phyloP scores from a whole-genome alignment of 257 asterid genomes.

The Striga asiatica region DNA sequence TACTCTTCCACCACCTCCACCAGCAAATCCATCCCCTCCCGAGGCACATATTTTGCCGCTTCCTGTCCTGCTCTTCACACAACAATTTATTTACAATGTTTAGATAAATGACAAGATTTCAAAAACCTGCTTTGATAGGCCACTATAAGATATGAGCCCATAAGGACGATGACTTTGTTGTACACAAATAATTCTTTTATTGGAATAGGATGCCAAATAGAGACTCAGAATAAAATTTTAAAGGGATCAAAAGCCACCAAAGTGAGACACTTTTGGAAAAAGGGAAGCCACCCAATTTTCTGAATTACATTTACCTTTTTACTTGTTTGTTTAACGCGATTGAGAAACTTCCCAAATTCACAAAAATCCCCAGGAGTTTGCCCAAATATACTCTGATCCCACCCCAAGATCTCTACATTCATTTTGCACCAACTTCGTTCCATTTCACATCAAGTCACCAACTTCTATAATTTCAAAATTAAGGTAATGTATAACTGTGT shows the following conservation, averaged over 20 bases:
- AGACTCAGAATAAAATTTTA: neutral
- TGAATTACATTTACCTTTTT: neutral
- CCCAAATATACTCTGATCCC: neutral
- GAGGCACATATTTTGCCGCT: conserved; percentile 65
- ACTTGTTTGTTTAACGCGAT: neutral
- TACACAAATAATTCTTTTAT: neutral
- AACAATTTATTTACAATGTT: conserved; percentile 16
- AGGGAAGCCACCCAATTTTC: neutral
- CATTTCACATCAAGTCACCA: too few species aligned
- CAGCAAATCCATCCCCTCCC: conserved; percentile 90
- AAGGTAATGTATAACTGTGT: neutral
- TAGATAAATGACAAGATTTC: conserved; percentile 4
- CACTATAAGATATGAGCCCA: neutral
- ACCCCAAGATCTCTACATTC: neutral
- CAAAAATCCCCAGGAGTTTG: neutral
- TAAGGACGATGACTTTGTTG: neutral
- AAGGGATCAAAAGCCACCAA: neutral
- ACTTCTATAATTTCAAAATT: neutral
- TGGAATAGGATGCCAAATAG: neutral
- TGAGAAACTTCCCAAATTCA: neutral
- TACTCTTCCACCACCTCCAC: conserved; percentile 97
- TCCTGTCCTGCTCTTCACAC: conserved; percentile 64
- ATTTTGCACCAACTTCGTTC: neutral
- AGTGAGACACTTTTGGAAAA: too few species aligned
- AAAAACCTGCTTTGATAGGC: neutral